Base-by-base conservation (phyloP, 768 basidiomycete genomes). In the Leccinellum albellum region DNA sequence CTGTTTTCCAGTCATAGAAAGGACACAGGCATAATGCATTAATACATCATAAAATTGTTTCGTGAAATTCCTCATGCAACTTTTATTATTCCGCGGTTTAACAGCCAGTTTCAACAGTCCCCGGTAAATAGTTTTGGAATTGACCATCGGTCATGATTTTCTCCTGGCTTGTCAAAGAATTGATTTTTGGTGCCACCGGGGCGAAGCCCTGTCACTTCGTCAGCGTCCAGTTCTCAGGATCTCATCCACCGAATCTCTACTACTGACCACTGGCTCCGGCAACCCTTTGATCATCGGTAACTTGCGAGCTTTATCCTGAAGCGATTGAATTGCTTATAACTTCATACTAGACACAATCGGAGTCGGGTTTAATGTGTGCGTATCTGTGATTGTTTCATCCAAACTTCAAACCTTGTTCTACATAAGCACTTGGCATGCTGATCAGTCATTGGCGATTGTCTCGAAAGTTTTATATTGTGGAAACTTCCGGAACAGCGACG, bases 341-440 rank as follows among this genome's bases (percentile, higher is more conserved):
- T 50, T 50, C 44, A 26, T 44, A n/a, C n/a, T n/a, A 33, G 55
- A 58, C 51, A 56, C 55, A 37, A 51, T 31, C 28, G 31, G 46
- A 26, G 59, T 68, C 68, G 66, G 69, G 32, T 57, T 55, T 67
- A 63, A 65, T 63, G 68, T 70, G 61, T 60, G 63, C 61, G 51
- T 31, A 37, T 51, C 33, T 50, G 21, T 47, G 13, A 50, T 15
- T 50, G 52, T 45, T 60, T 61, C 44, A 35, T 51, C 53, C 40
- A 52, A 40, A 42, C 37, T 42, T 32, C 51, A 51, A 61, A 70
- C 68, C 66, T 63, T 70, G 66, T 63, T 53, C 55, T n/a, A 13
- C n/a, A n/a, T 20, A 50, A 8, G 20, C 15, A 14, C 33, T 13
- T 48, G 54, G 42, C 60, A 53, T 40, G n/a, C 24, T 37, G 9